phyloP scores from a whole-genome alignment of 2,329 filamentous ascomycete genomes.

The Aspergillus hortae region DNA sequence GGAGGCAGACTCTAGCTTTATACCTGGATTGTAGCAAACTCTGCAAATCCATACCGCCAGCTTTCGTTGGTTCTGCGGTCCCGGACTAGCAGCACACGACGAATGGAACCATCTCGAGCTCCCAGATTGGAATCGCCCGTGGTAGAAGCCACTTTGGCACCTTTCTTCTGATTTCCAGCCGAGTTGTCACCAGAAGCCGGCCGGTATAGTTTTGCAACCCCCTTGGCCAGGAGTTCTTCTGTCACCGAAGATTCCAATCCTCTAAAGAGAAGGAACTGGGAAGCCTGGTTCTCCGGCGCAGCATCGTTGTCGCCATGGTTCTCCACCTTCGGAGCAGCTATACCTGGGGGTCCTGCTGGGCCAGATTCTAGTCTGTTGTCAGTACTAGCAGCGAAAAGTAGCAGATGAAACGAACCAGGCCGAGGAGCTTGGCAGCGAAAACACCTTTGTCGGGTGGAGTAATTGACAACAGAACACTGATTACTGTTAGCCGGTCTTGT shows the following conservation, averaged over 20 bases:
- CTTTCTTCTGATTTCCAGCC: constrained; percentile 42
- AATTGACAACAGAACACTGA: constrained; percentile 57
- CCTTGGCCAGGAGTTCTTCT: constrained; percentile 69
- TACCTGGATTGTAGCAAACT: constrained; percentile 69
- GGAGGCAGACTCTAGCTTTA: background rate
- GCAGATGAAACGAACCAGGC: constrained; percentile 42
- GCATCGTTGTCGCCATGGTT: constrained; percentile 56
- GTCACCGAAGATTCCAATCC: constrained; percentile 67
- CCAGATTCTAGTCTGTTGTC: constrained; percentile 21
- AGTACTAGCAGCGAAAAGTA: constrained; percentile 4
- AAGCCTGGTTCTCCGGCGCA: constrained; percentile 56
- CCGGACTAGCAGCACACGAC: constrained; percentile 72
- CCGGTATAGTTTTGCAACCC: constrained; percentile 70
- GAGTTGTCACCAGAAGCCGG: constrained; percentile 38
- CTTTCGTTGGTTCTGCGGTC: constrained; percentile 68
- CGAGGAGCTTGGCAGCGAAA: constrained; percentile 57
- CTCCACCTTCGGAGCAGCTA: constrained; percentile 41
- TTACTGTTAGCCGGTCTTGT: background rate
- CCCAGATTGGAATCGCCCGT: constrained; percentile 61
- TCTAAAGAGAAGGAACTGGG: constrained; percentile 73
- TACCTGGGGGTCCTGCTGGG: constrained; percentile 31
- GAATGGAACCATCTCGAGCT: constrained; percentile 69
- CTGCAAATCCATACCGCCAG: constrained; percentile 79
- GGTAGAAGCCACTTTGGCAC: constrained; percentile 52
- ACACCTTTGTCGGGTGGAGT: constrained; percentile 53